Percentiles rank a stretch among this genome's conserved stretches.
Conservation (phyloP, 2,329 filamentous ascomycete genomes). For the Bipolaris gigantea region DNA sequence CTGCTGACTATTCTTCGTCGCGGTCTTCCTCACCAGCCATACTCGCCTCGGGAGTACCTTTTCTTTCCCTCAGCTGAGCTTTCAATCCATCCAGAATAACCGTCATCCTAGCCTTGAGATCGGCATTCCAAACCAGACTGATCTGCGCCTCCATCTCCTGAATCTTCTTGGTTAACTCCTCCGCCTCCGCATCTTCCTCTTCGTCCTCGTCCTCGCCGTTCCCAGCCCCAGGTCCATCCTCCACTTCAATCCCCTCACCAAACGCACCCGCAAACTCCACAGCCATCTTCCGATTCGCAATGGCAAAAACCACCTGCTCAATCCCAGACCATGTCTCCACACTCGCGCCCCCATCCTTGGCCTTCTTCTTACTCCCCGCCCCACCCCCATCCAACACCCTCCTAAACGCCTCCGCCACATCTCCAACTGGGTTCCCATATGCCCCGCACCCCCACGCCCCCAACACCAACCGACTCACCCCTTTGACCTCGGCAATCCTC, state of each 20-base stretch:
- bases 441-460: slow-evolving; percentile 69
- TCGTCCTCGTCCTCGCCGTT: slow-evolving; percentile 34
- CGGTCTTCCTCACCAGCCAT: background rate
- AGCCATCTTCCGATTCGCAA: slow-evolving; percentile 57
- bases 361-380: slow-evolving; percentile 17
- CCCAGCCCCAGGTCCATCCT: slow-evolving; percentile 47
- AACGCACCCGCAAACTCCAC: slow-evolving; percentile 56
- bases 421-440: slow-evolving; percentile 63
- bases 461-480: slow-evolving; percentile 56
- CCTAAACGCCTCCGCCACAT: slow-evolving; percentile 61
- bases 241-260: slow-evolving; percentile 44
- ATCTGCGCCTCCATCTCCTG: slow-evolving; percentile 41
- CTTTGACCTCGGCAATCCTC: slow-evolving; percentile 52
- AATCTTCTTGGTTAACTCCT: slow-evolving; percentile 41
- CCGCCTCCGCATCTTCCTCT: slow-evolving; percentile 24
- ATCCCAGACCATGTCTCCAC: slow-evolving; percentile 50
- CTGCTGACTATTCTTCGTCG: background rate
- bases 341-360: slow-evolving; percentile 13
- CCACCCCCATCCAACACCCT: slow-evolving; percentile 30
- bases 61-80: slow-evolving; percentile 30
- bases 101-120: slow-evolving; percentile 37
- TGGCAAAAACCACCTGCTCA: slow-evolving; percentile 61
- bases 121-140: slow-evolving; percentile 38
- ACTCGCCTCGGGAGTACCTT: slow-evolving; percentile 2
- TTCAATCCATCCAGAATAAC: slow-evolving; percentile 37